phyloP scores from a whole-genome alignment of 768 basidiomycete genomes.

The Hygrophoropsis aurantiaca region DNA sequence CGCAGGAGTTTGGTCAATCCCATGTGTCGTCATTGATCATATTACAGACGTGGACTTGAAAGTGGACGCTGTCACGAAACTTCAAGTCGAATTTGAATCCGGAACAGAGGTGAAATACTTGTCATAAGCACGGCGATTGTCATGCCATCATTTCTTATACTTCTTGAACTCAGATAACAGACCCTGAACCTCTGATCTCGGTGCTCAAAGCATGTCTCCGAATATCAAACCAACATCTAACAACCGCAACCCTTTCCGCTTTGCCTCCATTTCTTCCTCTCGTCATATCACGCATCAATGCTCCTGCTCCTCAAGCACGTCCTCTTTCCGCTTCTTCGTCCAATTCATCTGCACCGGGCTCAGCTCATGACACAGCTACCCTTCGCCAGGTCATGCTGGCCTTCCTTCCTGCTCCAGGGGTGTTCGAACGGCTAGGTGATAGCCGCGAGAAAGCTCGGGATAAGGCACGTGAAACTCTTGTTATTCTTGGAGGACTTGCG shows the following conservation, averaged over 20 bases:
- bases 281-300: constrained; percentile 45
- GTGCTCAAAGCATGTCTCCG: constrained; percentile 75
- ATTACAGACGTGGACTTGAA: constrained; percentile 73
- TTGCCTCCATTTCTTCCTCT: constrained; percentile 67
- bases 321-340: constrained; percentile 56
- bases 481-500: constrained; percentile 70
- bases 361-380: constrained; percentile 49
- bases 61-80: constrained; percentile 76
- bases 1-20: constrained; percentile 6
- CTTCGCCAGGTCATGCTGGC: constrained; percentile 69
- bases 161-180: constrained; percentile 55
- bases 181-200: constrained; percentile 68
- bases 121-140: neutral
- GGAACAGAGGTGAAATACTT: constrained; percentile 57
- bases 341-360: constrained; percentile 42
- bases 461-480: constrained; percentile 76
- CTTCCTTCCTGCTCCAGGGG: constrained; percentile 73
- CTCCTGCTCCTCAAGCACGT: constrained; percentile 24
- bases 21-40: constrained; percentile 7
- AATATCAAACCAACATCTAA: constrained; percentile 79
- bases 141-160: constrained; percentile 1
- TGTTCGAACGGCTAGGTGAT: constrained; percentile 84
- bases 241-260: constrained; percentile 71
- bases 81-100: constrained; percentile 73
- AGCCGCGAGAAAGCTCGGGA: constrained; percentile 65